Base-by-base conservation (phyloP, 1,139 yeast genomes). In the Debaryomyces sp. region DNA sequence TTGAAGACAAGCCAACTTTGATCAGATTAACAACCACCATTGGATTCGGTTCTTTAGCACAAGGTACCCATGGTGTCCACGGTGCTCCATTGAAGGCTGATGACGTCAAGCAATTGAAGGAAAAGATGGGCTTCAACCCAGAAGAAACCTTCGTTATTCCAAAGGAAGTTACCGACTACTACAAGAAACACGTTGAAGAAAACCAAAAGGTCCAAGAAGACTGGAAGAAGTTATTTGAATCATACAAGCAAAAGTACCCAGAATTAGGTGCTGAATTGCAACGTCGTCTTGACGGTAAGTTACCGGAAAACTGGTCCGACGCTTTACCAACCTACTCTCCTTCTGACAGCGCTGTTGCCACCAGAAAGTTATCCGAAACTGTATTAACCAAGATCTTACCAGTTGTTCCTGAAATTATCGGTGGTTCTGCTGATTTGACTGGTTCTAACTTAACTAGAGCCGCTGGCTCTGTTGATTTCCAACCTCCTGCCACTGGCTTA, bases 351-450 rank as follows among this genome's bases (percentile, higher is more conserved):
- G 85, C 97, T 44, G 78, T 91, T 58, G 99, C 99, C 58, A 85
- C 98, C 56, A 89, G 99, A 84, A 94, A 94, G 80, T 81, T 92
- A 65, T 88, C 96, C 50, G 98, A 94, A 80, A 81, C 80, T 58
- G 90, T 88, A 47, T 77, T 94, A 64, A 77, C 81, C 60, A 75
- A 78, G 62, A 75, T 94, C 61, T 79, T 81, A 63, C 82, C 79
- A 41, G 80, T 62, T 45, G 60, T 95, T 43, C 99, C 99, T 51
- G 98, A 92, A 78, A 78, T 94, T 55, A 76, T 94, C 66, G 98
- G 98, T 77, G 99, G 99, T 66, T 92, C 99, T 59, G 99, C 99
- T 52, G 99, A 94, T 77, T 84, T 94, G 77, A 94, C 99, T 55
- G 96, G 96, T 59, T 94, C 99, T 53, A 95, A 94, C 82, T 83